phyloP scores from a whole-genome alignment of 257 asterid species.

The Handroanthus guayacan region DNA sequence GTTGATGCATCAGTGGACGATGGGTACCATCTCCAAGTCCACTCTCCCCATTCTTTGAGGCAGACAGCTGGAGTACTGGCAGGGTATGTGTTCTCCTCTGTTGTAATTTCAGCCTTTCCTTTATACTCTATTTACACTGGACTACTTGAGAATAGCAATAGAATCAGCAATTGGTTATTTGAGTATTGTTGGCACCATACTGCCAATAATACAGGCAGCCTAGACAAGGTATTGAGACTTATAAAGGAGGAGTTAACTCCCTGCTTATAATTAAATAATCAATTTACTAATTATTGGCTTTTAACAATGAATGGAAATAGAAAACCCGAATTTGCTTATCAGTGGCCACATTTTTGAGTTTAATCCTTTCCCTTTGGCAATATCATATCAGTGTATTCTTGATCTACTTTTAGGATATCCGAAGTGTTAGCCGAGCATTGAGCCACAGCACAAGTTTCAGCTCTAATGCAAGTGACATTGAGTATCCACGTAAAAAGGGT shows the following conservation, averaged over 20 bases:
- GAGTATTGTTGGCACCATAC: conserved; percentile 20
- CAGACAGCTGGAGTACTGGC: conserved; percentile 74
- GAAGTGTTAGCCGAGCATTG: conserved; percentile 63
- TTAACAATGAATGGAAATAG: conserved; percentile 15
- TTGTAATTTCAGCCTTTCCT: conserved; percentile 31
- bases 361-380: conserved; percentile 16
- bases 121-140: conserved; percentile 24
- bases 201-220: conserved; percentile 1
- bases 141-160: conserved; percentile 23
- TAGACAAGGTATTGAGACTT: conserved; percentile 11
- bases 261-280: too few relatives aligned
- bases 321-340: conserved; percentile 32
- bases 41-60: conserved; percentile 63
- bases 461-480: conserved; percentile 73
- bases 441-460: conserved; percentile 75
- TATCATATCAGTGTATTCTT: conserved; percentile 22
- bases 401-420: conserved; percentile 60
- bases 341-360: conserved; percentile 24
- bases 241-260: conserved; percentile 24
- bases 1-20: conserved; percentile 98
- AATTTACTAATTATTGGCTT: not conserved
- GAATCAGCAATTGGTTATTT: conserved; percentile 21
- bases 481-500: conserved; percentile 67
- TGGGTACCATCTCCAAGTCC: conserved; percentile 82
- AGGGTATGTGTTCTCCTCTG: conserved; percentile 56